phyloP scores from a whole-genome alignment of 768 basidiomycete genomes.

The Boletus subcaerulescens region DNA sequence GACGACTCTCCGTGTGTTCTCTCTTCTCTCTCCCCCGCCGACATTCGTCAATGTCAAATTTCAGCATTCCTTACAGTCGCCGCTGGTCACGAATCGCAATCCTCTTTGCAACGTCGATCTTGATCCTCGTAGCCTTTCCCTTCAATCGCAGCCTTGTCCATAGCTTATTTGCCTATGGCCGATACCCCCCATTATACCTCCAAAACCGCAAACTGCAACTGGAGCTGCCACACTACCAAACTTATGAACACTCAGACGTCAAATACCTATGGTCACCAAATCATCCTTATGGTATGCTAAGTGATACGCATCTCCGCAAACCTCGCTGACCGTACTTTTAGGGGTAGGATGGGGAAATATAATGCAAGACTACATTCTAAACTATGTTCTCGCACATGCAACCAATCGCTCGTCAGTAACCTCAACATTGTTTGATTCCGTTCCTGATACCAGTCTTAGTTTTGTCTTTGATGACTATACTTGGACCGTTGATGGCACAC shows the following conservation, averaged over 20 bases:
- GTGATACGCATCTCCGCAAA: neutral
- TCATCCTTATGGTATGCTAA: conserved; percentile 30
- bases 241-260: conserved; percentile 30
- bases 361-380: conserved; percentile 38
- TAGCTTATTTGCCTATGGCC: conserved; percentile 12
- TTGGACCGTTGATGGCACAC: conserved; percentile 33
- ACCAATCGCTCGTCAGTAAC: conserved; percentile 34
- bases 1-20: too few relatives aligned
- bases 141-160: conserved; percentile 22
- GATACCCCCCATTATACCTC: conserved; percentile 41
- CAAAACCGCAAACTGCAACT: conserved; percentile 37
- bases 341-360: conserved; percentile 38
- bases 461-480: conserved; percentile 43
- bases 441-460: conserved; percentile 16
- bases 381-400: conserved; percentile 32
- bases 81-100: neutral
- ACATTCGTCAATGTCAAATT: conserved; percentile 1
- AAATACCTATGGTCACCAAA: conserved; percentile 48
- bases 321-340: conserved; percentile 8
- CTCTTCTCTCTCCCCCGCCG: neutral
- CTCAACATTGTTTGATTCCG: neutral
- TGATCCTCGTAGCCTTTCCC: conserved; percentile 18
- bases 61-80: neutral
- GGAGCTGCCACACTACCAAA: conserved; percentile 38
- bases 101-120: conserved; percentile 4